Percentiles rank a stretch among this genome's conserved stretches.
phyloP scores from a whole-genome alignment of 225 moss, liverwort and hornwort species.

The Bryum argenteum region DNA sequence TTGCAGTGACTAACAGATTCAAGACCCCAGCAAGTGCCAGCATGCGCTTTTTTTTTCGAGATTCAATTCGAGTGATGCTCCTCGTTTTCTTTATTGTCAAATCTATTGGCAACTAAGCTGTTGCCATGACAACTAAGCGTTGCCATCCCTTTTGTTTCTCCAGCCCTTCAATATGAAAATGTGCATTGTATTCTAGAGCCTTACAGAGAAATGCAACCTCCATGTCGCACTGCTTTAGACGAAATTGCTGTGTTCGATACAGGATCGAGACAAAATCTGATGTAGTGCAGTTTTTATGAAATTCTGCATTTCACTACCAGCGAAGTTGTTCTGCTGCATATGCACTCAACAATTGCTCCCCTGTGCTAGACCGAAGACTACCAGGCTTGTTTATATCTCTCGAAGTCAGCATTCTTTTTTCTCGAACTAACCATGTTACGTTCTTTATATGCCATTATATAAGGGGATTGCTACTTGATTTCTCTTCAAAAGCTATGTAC shows the following conservation, averaged over 20 bases:
- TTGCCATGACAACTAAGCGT: not conserved
- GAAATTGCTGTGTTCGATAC: not conserved
- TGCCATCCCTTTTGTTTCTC: not conserved
- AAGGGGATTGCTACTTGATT: no score
- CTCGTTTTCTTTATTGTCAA: not conserved
- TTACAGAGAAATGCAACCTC: not conserved
- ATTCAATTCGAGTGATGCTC: slow-evolving; percentile 16
- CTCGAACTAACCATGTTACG: not conserved
- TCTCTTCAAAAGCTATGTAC: no score
- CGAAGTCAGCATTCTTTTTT: slow-evolving; percentile 34
- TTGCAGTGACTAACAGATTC: slow-evolving; percentile 33
- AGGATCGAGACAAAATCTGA: not conserved
- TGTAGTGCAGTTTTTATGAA: not conserved
- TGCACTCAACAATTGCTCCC: slow-evolving; percentile 59
- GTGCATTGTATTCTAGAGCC: not conserved
- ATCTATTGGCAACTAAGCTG: not conserved
- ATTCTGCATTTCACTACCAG: not conserved
- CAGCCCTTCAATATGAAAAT: not conserved
- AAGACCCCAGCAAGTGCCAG: slow-evolving; percentile 31
- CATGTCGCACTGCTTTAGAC: not conserved
- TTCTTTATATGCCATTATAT: not conserved
- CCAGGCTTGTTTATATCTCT: slow-evolving; percentile 49
- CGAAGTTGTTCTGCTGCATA: slow-evolving; percentile 13
- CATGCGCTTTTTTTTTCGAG: slow-evolving; percentile 33
- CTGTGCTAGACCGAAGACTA: slow-evolving; percentile 52